phyloP scores from a whole-genome alignment of 441 rosid genomes.

The Pelargonium myrrhifolium region DNA sequence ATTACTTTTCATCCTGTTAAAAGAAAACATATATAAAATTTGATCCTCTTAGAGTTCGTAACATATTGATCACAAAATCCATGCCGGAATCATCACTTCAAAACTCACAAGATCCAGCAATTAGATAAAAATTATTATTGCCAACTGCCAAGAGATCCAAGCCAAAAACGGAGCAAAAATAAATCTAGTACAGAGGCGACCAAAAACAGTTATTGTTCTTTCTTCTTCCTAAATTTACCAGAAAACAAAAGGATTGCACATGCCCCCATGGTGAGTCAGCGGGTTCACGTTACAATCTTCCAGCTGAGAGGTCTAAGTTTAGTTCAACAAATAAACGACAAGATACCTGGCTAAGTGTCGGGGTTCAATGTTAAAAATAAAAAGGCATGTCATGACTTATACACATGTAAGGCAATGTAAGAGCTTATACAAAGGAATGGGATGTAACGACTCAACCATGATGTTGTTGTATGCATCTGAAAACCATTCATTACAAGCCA shows the following conservation, averaged over 20 bases:
- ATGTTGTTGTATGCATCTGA: neutral
- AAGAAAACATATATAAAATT: constrained; percentile 16
- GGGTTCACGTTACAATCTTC: neutral
- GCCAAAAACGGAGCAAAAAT: neutral
- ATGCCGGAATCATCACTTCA: neutral
- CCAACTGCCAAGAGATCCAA: neutral
- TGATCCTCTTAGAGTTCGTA: neutral
- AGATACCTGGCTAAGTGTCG: neutral
- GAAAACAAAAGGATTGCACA: no score
- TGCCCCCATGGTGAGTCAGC: no score
- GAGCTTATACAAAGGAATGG: neutral
- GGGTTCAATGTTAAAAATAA: neutral
- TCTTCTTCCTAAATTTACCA: neutral
- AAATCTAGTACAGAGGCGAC: neutral
- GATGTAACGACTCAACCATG: neutral
- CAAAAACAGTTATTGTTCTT: neutral
- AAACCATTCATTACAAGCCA: constrained; percentile 1
- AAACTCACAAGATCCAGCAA: neutral
- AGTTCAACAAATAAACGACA: neutral
- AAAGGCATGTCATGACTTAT: neutral
- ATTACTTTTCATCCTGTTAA: constrained; percentile 86
- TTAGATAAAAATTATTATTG: neutral
- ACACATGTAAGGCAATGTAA: neutral
- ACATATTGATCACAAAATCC: constrained; percentile 2
- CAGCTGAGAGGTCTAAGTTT: neutral